Evolutionary conservation across 371 early-diverging fungal species (phyloP).

Genomic region (Zancudomyces culisetae): DNA sequence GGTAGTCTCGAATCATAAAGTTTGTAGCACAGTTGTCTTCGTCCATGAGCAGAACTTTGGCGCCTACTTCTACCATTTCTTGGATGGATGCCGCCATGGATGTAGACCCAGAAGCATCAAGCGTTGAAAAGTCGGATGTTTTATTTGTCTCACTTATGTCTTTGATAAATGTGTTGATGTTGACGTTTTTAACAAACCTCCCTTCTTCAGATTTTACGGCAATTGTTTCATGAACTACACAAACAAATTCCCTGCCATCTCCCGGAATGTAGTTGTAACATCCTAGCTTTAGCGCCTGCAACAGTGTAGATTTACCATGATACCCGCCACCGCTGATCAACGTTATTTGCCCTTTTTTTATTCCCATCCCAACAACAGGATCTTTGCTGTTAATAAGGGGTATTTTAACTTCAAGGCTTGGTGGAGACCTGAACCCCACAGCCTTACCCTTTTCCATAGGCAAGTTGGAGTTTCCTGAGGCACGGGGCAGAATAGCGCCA

Average conservation of each 20-base stretch:
- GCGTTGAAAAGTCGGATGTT: conserved; percentile 20
- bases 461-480: conserved; percentile 24
- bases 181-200: conserved; percentile 17
- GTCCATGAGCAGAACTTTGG: conserved; percentile 23
- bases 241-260: conserved; percentile 33
- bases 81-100: conserved; percentile 36
- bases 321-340: conserved; percentile 36
- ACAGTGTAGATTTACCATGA: conserved; percentile 32
- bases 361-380: conserved; percentile 26
- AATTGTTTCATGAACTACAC: conserved; percentile 12
- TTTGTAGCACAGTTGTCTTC: conserved; percentile 40
- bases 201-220: conserved; percentile 32
- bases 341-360: conserved; percentile 24
- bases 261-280: conserved; percentile 31
- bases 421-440: conserved; percentile 18
- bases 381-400: conserved; percentile 24
- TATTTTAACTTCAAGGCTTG: conserved; percentile 11
- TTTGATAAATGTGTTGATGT: conserved; percentile 31
- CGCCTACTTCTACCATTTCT: conserved; percentile 27
- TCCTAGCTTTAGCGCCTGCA: conserved; percentile 27
- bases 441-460: conserved; percentile 12
- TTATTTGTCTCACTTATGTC: conserved; percentile 25
- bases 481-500: conserved; percentile 30
- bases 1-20: conserved; percentile 30
- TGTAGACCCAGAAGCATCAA: conserved; percentile 31